These are phyloP conservation scores for Kodamaea restingae DNA, from an alignment of 805 yeast species.

Conservation along the genomic window DNA sequence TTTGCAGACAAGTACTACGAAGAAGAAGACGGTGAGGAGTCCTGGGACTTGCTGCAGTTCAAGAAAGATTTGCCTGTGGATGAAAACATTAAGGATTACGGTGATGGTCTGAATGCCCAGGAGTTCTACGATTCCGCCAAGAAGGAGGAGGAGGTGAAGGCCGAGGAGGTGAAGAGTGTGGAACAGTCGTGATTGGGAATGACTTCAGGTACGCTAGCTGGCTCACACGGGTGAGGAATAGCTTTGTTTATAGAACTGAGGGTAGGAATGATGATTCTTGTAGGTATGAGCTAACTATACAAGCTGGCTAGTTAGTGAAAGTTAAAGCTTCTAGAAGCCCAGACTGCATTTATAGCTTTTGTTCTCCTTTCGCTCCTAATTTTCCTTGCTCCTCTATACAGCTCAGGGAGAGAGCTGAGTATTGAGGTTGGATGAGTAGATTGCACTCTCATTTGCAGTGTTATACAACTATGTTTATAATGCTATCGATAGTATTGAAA, in stretches of 20 bases:
- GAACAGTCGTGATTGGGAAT: not conserved
- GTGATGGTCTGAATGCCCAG: slow-evolving; percentile 53
- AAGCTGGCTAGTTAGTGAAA: too few species aligned
- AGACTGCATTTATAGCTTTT: too few species aligned
- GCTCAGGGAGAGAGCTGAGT: too few species aligned
- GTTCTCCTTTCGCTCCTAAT: too few species aligned
- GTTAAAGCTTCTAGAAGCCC: too few species aligned
- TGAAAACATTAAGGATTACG: slow-evolving; percentile 60
- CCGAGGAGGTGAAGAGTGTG: not conserved
- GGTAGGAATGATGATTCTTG: not conserved
- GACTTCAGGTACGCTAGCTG: too few species aligned
- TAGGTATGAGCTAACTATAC: too few species aligned
- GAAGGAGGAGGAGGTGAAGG: slow-evolving; percentile 5
- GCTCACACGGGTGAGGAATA: not conserved
- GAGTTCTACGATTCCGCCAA: slow-evolving; percentile 13
- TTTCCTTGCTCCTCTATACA: too few species aligned
- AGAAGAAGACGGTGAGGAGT: slow-evolving; percentile 46
- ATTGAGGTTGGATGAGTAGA: too few species aligned
- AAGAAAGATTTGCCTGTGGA: slow-evolving; percentile 49
- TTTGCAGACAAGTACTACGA: slow-evolving; percentile 52
- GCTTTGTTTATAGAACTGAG: slow-evolving; percentile 2
- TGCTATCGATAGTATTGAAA: too few species aligned
- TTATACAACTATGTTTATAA: too few species aligned
- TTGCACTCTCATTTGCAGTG: too few species aligned
- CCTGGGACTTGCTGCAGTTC: slow-evolving; percentile 56